Evolutionary conservation across 352 stramenopile genomes (phyloP).

Genomic region (Globisporangium irregulare): DNA sequence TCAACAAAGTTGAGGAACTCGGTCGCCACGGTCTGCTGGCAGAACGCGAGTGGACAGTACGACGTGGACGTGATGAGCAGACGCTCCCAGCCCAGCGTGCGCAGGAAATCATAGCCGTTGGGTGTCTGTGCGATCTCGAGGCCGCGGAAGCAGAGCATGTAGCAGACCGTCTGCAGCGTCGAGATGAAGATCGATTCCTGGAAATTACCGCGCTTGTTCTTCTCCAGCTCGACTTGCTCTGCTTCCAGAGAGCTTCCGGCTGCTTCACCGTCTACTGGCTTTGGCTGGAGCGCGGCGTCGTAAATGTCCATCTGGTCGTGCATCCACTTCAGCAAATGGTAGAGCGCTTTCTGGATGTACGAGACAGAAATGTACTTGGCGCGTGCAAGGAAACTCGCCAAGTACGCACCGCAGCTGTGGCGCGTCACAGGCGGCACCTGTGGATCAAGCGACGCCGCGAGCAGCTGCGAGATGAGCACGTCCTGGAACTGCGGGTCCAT

Average conservation of each 20-base stretch:
- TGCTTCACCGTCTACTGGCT: constrained; percentile 2
- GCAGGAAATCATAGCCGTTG: constrained; percentile 77
- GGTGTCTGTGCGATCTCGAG: constrained; percentile 74
- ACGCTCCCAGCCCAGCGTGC: constrained; percentile 78
- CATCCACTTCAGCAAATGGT: constrained; percentile 92
- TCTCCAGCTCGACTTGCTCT: constrained; percentile 25
- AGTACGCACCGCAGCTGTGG: constrained; percentile 93
- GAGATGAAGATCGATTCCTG: constrained; percentile 79
- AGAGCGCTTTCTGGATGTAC: constrained; percentile 92
- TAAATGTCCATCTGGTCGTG: constrained; percentile 93
- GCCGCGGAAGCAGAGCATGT: constrained; percentile 97
- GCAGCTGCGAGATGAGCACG: constrained; percentile 79
- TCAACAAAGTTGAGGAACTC: constrained; percentile 85
- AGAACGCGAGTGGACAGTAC: constrained; percentile 75
- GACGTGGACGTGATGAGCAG: constrained; percentile 50
- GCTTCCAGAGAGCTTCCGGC: constrained; percentile 17
- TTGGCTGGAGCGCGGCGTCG: constrained; percentile 38
- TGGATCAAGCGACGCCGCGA: constrained; percentile 67
- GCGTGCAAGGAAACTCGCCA: constrained; percentile 95
- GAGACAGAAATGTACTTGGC: constrained; percentile 92
- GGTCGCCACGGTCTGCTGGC: constrained; percentile 72
- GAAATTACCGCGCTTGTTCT: constrained; percentile 29
- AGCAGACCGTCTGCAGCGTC: constrained; percentile 94
- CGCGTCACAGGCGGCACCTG: constrained; percentile 87
- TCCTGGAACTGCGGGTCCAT: constrained; percentile 78